phyloP scores from a whole-genome alignment of 495 filamentous ascomycete genomes.

The Penicillium robsamsonii region DNA sequence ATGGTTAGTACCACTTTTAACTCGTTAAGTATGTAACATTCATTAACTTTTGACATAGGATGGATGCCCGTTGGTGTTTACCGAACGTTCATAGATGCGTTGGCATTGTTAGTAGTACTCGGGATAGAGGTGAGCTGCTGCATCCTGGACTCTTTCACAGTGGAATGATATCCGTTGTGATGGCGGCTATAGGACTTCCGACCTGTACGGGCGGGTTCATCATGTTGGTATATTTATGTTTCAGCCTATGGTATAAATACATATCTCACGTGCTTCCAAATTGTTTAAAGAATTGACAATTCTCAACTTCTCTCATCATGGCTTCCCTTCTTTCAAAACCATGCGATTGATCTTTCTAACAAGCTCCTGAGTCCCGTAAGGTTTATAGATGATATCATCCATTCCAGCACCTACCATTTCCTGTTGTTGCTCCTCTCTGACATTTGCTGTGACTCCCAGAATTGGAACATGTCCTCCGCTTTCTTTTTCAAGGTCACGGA shows the following conservation, averaged over 20 bases:
- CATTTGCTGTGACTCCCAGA: slow-evolving; percentile 79
- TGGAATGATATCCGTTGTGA: not conserved
- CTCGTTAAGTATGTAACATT: not conserved
- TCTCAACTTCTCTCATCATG: not conserved
- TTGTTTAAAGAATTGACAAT: not conserved
- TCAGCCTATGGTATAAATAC: not conserved
- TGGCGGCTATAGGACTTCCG: no score
- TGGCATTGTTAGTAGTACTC: not conserved
- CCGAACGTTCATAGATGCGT: slow-evolving; percentile 25
- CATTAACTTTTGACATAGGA: slow-evolving; percentile 25
- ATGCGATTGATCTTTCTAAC: slow-evolving; percentile 57
- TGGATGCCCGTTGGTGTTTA: slow-evolving; percentile 66
- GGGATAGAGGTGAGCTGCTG: not conserved
- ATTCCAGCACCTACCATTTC: slow-evolving; percentile 68
- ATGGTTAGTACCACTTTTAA: slow-evolving; percentile 58
- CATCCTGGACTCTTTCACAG: not conserved
- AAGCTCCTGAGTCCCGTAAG: slow-evolving; percentile 70
- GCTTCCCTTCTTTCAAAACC: not conserved
- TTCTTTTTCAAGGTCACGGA: slow-evolving; percentile 58
- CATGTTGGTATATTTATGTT: not conserved
- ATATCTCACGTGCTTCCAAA: not conserved
- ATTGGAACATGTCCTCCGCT: slow-evolving; percentile 61
- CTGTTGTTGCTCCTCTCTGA: slow-evolving; percentile 62
- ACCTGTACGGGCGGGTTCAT: not conserved
- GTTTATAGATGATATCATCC: slow-evolving; percentile 80